These are phyloP conservation scores for Orobanche coerulescens DNA, from an alignment of 257 asterid genomes.

Conservation along the genomic window DNA sequence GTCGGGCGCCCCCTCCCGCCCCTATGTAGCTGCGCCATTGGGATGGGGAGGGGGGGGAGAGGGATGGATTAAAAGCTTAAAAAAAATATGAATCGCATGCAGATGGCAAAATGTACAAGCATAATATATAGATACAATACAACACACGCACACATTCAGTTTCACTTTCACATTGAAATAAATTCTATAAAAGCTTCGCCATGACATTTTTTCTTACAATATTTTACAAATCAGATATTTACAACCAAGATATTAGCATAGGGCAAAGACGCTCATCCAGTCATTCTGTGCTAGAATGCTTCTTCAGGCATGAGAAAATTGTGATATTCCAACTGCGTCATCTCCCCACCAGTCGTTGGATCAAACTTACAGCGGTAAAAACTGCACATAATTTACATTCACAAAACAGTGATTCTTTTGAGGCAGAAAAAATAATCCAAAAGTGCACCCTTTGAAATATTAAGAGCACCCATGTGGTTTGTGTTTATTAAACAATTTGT, in stretches of 20 bases:
- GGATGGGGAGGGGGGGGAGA: neutral
- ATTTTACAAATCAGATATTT: neutral
- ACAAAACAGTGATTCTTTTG: neutral
- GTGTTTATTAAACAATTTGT: too few relatives aligned
- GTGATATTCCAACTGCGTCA: slow-evolving; percentile 57
- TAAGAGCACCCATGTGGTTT: too few relatives aligned
- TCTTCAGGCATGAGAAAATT: slow-evolving; percentile 45
- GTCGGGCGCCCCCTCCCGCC: too few relatives aligned
- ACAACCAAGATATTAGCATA: neutral
- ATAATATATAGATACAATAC: neutral
- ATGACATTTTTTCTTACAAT: neutral
- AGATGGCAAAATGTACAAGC: neutral
- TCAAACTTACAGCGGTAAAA: slow-evolving; percentile 58
- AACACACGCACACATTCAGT: neutral
- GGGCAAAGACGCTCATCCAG: neutral
- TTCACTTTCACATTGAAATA: too few relatives aligned
- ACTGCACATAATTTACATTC: slow-evolving; percentile 27
- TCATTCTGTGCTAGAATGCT: neutral
- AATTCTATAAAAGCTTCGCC: neutral
- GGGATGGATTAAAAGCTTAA: too few relatives aligned
- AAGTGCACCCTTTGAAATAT: too few relatives aligned
- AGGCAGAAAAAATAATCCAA: too few relatives aligned
- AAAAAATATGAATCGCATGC: too few relatives aligned
- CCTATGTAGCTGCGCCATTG: too few relatives aligned
- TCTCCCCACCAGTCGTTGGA: slow-evolving; percentile 55